Evolutionary conservation across 768 basidiomycete species (phyloP).

Genomic region (Leccinum uliginosum): DNA sequence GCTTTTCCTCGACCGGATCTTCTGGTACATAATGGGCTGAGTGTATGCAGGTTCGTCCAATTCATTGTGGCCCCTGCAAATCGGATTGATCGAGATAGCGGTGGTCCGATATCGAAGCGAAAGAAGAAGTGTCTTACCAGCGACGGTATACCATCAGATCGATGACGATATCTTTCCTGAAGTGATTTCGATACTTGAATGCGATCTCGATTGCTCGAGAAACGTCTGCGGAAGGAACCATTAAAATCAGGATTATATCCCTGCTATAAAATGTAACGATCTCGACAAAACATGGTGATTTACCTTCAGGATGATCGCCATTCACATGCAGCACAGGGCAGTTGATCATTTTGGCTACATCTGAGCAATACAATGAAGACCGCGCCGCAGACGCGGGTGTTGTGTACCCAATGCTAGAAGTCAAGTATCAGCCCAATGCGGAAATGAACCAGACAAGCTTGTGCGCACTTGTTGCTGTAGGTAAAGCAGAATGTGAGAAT

Average conservation of each 20-base stretch:
- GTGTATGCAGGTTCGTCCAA: slow-evolving; percentile 85
- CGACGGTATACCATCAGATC: slow-evolving; percentile 87
- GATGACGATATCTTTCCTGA: slow-evolving; percentile 88
- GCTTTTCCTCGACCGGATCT: slow-evolving; percentile 71
- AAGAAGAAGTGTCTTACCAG: slow-evolving; percentile 42
- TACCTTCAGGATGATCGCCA: slow-evolving; percentile 85
- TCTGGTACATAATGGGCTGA: slow-evolving; percentile 86
- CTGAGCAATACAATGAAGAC: slow-evolving; percentile 84
- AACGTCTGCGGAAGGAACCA: slow-evolving; percentile 52
- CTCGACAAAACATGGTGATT: not conserved
- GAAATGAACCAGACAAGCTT: not conserved
- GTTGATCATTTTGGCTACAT: slow-evolving; percentile 86
- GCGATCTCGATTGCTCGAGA: slow-evolving; percentile 83
- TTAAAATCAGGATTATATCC: not conserved
- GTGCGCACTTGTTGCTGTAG: not conserved
- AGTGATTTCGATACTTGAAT: slow-evolving; percentile 80
- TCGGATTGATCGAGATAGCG: not conserved
- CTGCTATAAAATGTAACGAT: not conserved
- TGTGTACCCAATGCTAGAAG: slow-evolving; percentile 79
- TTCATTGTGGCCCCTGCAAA: slow-evolving; percentile 77
- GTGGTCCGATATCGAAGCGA: not conserved
- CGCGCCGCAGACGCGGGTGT: slow-evolving; percentile 82
- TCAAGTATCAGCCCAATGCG: slow-evolving; percentile 1
- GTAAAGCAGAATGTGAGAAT: not conserved
- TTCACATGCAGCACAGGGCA: slow-evolving; percentile 89